Base-by-base conservation (phyloP, 441 rosid genomes). In the Populus hybrid region DNA sequence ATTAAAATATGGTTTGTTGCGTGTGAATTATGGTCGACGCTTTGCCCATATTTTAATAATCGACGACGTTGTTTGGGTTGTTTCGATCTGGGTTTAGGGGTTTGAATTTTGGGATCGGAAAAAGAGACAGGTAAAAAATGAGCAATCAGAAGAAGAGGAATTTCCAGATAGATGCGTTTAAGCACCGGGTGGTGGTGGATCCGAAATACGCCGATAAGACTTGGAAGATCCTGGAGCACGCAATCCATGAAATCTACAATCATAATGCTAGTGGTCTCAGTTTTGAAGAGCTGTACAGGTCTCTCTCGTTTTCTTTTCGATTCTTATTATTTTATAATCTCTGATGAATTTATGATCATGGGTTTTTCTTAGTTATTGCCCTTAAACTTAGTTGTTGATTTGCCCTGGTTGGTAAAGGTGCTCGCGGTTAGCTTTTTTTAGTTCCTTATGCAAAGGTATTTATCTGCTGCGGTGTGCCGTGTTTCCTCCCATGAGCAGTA, bases 221-320 rank as follows among this genome's bases (percentile, higher is more conserved):
- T 1, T 95, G 98, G 98, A 94, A 84, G 92, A 88, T 93, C 84
- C 90, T 93, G 21, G 98, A 93, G 81, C 94, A 94, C 78, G 98
- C 98, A 67, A 93, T 95, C 78, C 97, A 93, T 77, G 98, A 95
- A 90, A 95, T 93, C 89, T 95, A 93, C 80, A 95, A 93, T 83
- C 98, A 95, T 80, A 94, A 95, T 61, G 98, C 98, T 50, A 93
- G 98, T 78, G 98, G 98, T 75, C 98, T 94, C 77, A 93, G 97
- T 70, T 94, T 94, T 82, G 98, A 95, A 81, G 97, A 93, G 87
- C 98, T 93, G 67, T 91, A 95, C 81, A 91, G 98, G 98, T 92
- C 69, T 24, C 69, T 66, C 7, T 66, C 34, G 18, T 24, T 30
- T 30, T 3, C 32, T 3, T 30, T 30, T 69, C 28, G 5, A 70